Conservation (phyloP, 176 grass and related monocot species). For the Oryza nivara region DNA sequence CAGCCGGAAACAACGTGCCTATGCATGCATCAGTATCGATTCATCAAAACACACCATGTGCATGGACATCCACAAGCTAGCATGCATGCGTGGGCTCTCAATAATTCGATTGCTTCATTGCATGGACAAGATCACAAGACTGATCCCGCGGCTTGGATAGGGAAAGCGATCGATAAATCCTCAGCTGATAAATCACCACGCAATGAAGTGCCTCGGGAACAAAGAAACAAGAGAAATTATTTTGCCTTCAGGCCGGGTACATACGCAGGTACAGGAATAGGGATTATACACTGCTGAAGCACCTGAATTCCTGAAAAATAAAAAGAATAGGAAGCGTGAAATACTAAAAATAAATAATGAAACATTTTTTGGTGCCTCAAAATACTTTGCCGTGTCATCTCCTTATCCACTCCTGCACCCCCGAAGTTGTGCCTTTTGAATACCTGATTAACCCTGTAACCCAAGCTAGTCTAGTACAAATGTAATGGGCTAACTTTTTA, state of each 20-base stretch:
- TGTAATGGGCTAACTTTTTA: too few species aligned
- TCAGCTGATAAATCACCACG: conserved; percentile 3
- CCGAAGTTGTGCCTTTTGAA: too few species aligned
- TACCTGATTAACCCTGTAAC: too few species aligned
- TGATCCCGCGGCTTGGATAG: background rate
- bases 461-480: too few species aligned
- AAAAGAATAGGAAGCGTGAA: too few species aligned
- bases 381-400: too few species aligned
- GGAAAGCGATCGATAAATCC: background rate
- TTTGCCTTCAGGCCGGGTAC: background rate
- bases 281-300: background rate
- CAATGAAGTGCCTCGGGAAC: conserved; percentile 28
- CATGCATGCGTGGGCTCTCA: background rate
- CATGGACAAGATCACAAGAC: conserved; percentile 17
- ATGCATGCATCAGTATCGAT: background rate
- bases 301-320: background rate
- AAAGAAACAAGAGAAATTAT: conserved; percentile 25
- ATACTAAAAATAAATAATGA: background rate
- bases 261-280: background rate
- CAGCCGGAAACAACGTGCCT: conserved; percentile 31
- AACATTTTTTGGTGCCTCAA: background rate
- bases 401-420: too few species aligned
- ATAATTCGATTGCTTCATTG: conserved; percentile 37
- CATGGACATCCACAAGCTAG: conserved; percentile 23
- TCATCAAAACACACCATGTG: conserved; percentile 55